A percentile compares a stretch with the other conserved stretches of the same genome.
Conservation (phyloP, 1,284 basidiomycete species). For the Trichosporon sp. region DNA sequence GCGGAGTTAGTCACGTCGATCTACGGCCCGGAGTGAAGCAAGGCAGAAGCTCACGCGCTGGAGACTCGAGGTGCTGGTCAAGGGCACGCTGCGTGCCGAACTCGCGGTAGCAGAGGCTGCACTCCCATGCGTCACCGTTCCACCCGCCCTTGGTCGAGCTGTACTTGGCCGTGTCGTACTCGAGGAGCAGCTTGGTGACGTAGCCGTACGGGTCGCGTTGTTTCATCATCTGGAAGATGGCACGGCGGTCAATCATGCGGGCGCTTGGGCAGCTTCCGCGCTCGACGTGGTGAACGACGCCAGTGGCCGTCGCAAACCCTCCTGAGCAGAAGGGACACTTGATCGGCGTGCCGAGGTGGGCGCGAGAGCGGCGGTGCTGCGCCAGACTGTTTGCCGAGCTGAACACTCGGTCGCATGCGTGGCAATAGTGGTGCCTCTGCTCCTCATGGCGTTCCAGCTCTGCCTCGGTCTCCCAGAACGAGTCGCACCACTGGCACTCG, state of each 20-base stretch:
- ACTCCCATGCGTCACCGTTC: slow-evolving; percentile 8
- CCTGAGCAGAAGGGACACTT: background rate
- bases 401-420: too few species aligned
- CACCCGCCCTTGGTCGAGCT: background rate
- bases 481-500: too few species aligned
- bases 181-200: background rate
- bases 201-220: background rate
- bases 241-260: too few species aligned
- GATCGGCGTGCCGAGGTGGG: too few species aligned
- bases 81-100: background rate
- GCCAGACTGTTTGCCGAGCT: too few species aligned
- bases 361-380: too few species aligned
- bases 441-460: too few species aligned
- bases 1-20: background rate
- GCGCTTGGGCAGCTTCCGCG: background rate
- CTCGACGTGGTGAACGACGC: background rate
- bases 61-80: slow-evolving; percentile 1
- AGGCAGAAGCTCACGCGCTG: background rate
- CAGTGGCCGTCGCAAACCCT: background rate
- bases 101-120: slow-evolving; percentile 1
- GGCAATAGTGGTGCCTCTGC: too few species aligned
- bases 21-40: too few species aligned
- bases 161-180: background rate
- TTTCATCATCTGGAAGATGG: background rate
- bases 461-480: too few species aligned